phyloP scores from a whole-genome alignment of 352 stramenopile genomes.

The Pythium apleroticum region DNA sequence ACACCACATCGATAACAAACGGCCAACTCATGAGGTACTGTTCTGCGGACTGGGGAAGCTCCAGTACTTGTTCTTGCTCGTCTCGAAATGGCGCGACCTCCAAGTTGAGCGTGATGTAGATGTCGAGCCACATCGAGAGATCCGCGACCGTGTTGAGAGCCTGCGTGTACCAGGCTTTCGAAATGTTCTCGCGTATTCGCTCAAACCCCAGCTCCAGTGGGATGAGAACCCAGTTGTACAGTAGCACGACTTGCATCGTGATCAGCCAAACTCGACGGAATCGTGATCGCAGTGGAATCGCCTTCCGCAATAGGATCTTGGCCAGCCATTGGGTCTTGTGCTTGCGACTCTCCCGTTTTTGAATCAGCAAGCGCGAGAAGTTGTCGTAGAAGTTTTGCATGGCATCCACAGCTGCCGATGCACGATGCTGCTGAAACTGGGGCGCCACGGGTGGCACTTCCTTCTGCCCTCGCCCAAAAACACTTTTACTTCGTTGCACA shows the following conservation, averaged over 20 bases:
- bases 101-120: constrained; percentile 57
- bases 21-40: constrained; percentile 28
- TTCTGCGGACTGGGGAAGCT: constrained; percentile 24
- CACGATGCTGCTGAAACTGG: constrained; percentile 1
- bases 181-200: constrained; percentile 23
- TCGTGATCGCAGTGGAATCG: constrained; percentile 32
- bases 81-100: constrained; percentile 18
- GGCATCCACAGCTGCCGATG: constrained; percentile 9
- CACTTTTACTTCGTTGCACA: constrained; percentile 19
- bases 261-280: constrained; percentile 46
- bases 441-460: too few species aligned
- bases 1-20: constrained; percentile 42
- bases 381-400: constrained; percentile 30
- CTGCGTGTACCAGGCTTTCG: constrained; percentile 16
- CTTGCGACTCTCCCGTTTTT: constrained; percentile 14
- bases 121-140: constrained; percentile 37
- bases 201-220: constrained; percentile 45
- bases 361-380: constrained; percentile 17
- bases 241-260: constrained; percentile 37
- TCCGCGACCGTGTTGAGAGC: constrained; percentile 32
- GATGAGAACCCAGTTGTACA: constrained; percentile 41
- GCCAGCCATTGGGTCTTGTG: constrained; percentile 5
- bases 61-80: constrained; percentile 33
- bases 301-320: constrained; percentile 30
- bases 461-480: constrained; percentile 14